Evolutionary conservation across 129 eudicot species (phyloP), one percentile per base, ranked within the genome.

Genomic region (Centella asiatica): DNA sequence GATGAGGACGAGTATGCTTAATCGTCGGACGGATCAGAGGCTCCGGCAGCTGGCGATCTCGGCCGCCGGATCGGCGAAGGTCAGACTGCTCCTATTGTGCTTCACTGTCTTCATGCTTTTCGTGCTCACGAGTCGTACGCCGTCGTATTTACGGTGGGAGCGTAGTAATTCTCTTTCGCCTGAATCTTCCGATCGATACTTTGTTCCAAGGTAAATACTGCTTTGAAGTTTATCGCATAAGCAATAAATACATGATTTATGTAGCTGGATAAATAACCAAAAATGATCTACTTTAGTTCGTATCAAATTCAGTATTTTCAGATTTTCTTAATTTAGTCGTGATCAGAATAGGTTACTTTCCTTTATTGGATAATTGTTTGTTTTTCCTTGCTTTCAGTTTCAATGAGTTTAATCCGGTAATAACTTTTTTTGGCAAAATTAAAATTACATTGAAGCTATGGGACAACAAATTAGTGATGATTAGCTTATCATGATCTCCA

Each of bases 11-110:
- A 53, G 76, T 36, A 68, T 75, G 28, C 76, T 80, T 45, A 80
- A 80, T 74, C 95, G 95, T 22, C 85, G 97, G 67, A 70, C 78
- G 71, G 85, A 65, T 5, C 72, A 60, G 72, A 69, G 78, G 74
- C 60, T 80, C 69, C 76, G 88, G 72, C 83, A 85, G 67, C 69
- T 69, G 9, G 73, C 82, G 72, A 60, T 77, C 73, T 70, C 73
- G 7, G 83, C 79, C 61, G 78, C 46, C 40, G 87, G 89, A 60
- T 82, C 88, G 22, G 76, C 74, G 28, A 85, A 67, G 84, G 76
- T 89, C 70, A 81, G 80, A 76, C 44, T 85, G 26, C 51, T 89
- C 68, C 80, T 89, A 12, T 69, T 77, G n/a, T 76, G 83, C 32
- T 80, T 78, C 59, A 64, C 79, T 8, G 5, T 81, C 18, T 68